Evolutionary conservation across 2,329 filamentous ascomycete species (phyloP), one percentile per base, ranked within the genome.

Genomic region (Leptographium galeiforme): DNA sequence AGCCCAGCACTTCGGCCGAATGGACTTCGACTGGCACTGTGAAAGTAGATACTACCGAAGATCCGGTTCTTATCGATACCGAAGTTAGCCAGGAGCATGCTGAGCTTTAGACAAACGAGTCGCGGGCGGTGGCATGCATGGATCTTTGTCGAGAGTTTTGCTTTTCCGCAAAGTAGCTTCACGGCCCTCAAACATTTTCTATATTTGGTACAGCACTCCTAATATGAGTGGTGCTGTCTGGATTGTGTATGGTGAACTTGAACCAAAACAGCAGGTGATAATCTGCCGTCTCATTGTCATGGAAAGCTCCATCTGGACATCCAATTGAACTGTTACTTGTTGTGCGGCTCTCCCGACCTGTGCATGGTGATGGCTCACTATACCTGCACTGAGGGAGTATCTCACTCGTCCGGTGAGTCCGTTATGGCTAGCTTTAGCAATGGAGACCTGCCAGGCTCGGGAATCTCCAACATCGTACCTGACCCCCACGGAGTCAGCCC

Each of bases 271-370:
- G 62, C 84, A 87, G 61, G 66, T 76, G 19, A 64, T 85, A 13
- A 70, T 87, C 6, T 84, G 82, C 61, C 53, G 81, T 3, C 68
- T 85, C 45, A 80, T 86, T 54, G 68, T 85, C 34, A 63, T 83
- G 8, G 84, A 84, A 4, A 79, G 79, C 52, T 74, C 79, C 2
- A 79, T 85, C 34, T 79, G 81, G 60, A 79, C 87, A 2, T 81
- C 77, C 5, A 76, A 79, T 8, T 78, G 78, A 55, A 82, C 84
- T 1, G 74, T 87, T 25, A 25, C 25, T 25, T 25, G 5, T 25
- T 25, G 25, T 5, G 25, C 3, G 64, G 75, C 50, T 73, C 8
- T 5, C 25, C 25, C 5, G 25, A 3, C 25, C 25, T 25, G 25
- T 25, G 25, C 25, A 25, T 25, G 25, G 25, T 25, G 25, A 5